Evolutionary conservation across 257 asterid genomes (phyloP).

Genomic region (Schizonepeta tenuifolia): DNA sequence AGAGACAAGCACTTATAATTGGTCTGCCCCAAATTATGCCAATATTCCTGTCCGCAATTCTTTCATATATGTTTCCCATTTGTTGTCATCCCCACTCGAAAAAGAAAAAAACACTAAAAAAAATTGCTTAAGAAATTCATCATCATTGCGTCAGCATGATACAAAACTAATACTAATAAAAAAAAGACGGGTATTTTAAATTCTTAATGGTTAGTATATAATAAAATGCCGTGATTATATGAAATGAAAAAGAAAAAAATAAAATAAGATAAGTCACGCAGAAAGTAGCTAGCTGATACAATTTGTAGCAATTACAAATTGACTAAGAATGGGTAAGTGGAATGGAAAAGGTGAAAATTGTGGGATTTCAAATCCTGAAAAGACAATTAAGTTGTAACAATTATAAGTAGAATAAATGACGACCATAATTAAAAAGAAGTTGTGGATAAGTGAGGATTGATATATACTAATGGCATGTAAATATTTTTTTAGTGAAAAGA

Average conservation of each 20-base stretch:
- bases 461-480: neutral
- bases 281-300: conserved; percentile 4
- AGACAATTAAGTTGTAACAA: conserved; percentile 22
- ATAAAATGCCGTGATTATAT: conserved; percentile 8
- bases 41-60: conserved; percentile 32
- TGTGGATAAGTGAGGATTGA: conserved; percentile 15
- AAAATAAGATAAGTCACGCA: conserved; percentile 13
- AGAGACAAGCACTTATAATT: conserved; percentile 26
- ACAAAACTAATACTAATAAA: neutral
- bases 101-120: neutral
- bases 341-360: conserved; percentile 35
- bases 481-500: neutral
- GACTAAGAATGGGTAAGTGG: conserved; percentile 30
- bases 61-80: conserved; percentile 40
- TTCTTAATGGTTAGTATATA: conserved; percentile 13
- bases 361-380: conserved; percentile 37
- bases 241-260: neutral
- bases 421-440: neutral
- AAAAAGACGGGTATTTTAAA: neutral
- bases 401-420: conserved; percentile 16
- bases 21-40: conserved; percentile 27
- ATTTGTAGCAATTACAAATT: conserved; percentile 19
- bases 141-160: conserved; percentile 46
- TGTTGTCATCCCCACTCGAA: conserved; percentile 13
- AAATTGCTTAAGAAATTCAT: conserved; percentile 28